Evolutionary conservation across 225 moss, liverwort and hornwort species (phyloP).

Genomic region (Pseudoscleropodium purum): DNA sequence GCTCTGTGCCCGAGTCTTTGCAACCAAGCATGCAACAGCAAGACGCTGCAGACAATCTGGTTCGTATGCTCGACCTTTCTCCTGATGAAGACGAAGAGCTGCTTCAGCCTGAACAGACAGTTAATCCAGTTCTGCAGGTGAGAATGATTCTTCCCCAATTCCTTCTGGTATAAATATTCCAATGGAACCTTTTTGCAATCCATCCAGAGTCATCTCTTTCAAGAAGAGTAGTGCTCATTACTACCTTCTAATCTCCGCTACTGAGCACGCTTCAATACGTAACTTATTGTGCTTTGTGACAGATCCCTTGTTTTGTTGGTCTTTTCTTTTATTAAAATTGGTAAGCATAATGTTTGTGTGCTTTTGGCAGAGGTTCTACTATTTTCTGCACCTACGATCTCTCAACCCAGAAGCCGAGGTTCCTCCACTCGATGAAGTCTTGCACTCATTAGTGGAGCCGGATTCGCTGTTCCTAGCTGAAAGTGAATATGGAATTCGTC

Average conservation of each 20-base stretch:
- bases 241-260: background rate
- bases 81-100: conserved; percentile 55
- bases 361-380: conserved; percentile 69
- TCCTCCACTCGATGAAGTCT: conserved; percentile 57
- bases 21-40: conserved; percentile 71
- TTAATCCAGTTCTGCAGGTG: conserved; percentile 87
- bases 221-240: background rate
- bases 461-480: conserved; percentile 23
- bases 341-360: background rate
- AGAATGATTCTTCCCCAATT: background rate
- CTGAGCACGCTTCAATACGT: background rate
- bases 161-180: background rate
- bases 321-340: background rate
- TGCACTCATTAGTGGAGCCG: conserved; percentile 57
- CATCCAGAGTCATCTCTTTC: background rate
- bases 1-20: conserved; percentile 44
- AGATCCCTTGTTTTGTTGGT: background rate
- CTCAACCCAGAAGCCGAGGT: conserved; percentile 57
- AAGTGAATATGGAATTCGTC: conserved; percentile 32
- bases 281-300: background rate
- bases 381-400: conserved; percentile 56
- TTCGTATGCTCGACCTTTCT: conserved; percentile 69
- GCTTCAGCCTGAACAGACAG: conserved; percentile 71
- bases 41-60: conserved; percentile 79
- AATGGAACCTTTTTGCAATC: background rate